Percentiles rank a stretch among this genome's conserved stretches.
Conservation (phyloP, 345 rosid genomes). For the Eucalyptus victrix region DNA sequence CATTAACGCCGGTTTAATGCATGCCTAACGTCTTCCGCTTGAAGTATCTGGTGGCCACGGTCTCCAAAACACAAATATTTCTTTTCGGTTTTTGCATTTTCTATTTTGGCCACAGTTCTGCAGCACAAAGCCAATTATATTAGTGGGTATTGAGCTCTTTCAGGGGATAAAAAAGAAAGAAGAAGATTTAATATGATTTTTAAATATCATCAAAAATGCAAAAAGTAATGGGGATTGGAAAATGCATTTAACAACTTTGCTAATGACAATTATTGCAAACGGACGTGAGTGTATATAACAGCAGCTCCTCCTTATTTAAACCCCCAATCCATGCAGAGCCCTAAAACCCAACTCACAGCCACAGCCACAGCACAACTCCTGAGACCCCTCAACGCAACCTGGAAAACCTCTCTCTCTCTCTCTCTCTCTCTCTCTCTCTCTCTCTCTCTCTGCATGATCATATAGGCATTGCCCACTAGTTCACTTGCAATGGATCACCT, state of each 20-base stretch:
- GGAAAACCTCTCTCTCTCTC: neutral
- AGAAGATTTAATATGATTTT: neutral
- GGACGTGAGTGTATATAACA: neutral
- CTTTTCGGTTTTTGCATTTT: neutral
- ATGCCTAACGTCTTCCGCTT: neutral
- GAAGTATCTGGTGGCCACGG: neutral
- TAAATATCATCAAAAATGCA: neutral
- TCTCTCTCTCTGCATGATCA: neutral
- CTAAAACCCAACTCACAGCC: neutral
- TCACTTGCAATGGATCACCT: neutral
- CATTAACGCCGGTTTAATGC: neutral
- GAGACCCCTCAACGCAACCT: neutral
- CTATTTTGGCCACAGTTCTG: neutral
- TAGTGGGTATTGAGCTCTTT: neutral
- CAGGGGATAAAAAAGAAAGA: neutral
- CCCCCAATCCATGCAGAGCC: neutral
- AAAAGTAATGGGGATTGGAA: neutral
- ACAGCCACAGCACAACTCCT: neutral
- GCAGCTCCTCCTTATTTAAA: neutral
- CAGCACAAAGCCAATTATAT: neutral
- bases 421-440: neutral
- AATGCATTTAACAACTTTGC: neutral
- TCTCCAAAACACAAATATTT: neutral
- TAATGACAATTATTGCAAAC: neutral
- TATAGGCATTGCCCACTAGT: neutral